Evolutionary conservation across 2,329 filamentous ascomycete species (phyloP).

Genomic region (Coccinonectria pachysandricola): DNA sequence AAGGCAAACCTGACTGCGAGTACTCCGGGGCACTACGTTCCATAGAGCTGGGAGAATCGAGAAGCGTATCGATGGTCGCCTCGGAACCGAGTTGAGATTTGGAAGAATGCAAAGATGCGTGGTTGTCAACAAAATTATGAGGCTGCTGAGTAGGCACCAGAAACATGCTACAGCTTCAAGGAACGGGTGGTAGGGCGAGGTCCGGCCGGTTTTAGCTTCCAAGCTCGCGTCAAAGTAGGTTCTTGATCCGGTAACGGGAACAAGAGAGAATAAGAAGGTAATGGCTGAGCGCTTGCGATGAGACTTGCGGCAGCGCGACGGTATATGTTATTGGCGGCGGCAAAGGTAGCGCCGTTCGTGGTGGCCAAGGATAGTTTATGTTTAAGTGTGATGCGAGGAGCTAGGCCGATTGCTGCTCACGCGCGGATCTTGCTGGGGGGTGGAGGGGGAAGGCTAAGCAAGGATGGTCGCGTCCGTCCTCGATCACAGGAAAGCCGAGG

Average conservation of each 20-base stretch:
- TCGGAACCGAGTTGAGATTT: slow-evolving; percentile 16
- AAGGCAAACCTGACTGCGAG: slow-evolving; percentile 80
- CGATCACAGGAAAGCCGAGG: slow-evolving; percentile 21
- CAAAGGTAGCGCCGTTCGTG: slow-evolving; percentile 23
- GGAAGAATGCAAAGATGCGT: slow-evolving; percentile 14
- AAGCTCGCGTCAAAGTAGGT: slow-evolving; percentile 23
- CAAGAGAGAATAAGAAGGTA: slow-evolving; percentile 17
- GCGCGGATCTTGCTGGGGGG: slow-evolving; percentile 23
- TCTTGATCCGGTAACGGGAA: slow-evolving; percentile 19
- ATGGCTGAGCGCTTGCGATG: slow-evolving; percentile 21
- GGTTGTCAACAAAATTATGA: slow-evolving; percentile 21
- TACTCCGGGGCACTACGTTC: slow-evolving; percentile 61
- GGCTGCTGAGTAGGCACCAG: slow-evolving; percentile 24
- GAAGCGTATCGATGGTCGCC: slow-evolving; percentile 17
- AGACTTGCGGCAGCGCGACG: slow-evolving; percentile 24
- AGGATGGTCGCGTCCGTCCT: slow-evolving; percentile 20
- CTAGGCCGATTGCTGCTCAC: slow-evolving; percentile 23
- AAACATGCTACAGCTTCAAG: slow-evolving; percentile 25
- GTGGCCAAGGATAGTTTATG: slow-evolving; percentile 21
- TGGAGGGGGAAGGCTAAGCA: slow-evolving; percentile 19
- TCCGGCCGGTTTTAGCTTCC: slow-evolving; percentile 23
- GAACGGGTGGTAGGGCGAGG: slow-evolving; percentile 18
- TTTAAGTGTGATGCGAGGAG: slow-evolving; percentile 24
- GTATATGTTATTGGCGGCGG: slow-evolving; percentile 27
- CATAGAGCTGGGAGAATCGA: slow-evolving; percentile 32